Base-by-base conservation (phyloP, 2,329 filamentous ascomycete genomes). In the Colletotrichum limetticola region DNA sequence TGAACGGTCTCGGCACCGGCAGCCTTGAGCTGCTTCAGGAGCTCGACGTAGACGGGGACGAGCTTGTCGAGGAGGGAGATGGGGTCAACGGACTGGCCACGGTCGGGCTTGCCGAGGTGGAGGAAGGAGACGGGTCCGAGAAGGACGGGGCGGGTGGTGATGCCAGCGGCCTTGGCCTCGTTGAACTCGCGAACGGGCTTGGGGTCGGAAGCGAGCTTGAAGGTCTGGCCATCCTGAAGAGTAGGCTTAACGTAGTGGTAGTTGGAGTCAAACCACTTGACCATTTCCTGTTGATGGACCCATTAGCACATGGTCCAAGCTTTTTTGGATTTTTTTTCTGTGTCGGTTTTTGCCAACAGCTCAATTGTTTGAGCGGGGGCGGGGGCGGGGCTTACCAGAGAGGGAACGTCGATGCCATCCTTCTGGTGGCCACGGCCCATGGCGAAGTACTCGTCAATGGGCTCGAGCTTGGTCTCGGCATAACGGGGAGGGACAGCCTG, bases 161-260 rank as follows among this genome's bases (percentile, higher is more conserved):
- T 94, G 80, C 97, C 97, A 82, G 95, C 96, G 85, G 95, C 95
- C 92, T 99, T 98, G 83, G 97, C 97, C 91, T 99, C 97, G 79
- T 93, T 90, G 91, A 97, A 99, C 86, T 99, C 94, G 79, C 85
- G 88, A 77, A 99, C 94, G 79, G 97, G 95, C 93, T 99, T 99
- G 85, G 97, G 95, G 85, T 92, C 93, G 79, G 91, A 87, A 75
- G 89, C 86, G 76, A 99, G 94, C 87, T 93, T 95, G 92, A 99
- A 99, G 82, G 90, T 92, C 91, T 99, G 97, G 90, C 94, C 93
- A 88, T 98, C 93, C 87, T 98, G 95, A 78, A 99, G 91, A 76
- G 97, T 98, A 77, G 97, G 97, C 92, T 98, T 98, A 88, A 98
- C 97, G 86, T 99, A 99, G 91, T 98, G 97, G 93, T 99, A 99